Conservation (phyloP, 2,329 filamentous ascomycete species). For the Dothistroma pini region DNA sequence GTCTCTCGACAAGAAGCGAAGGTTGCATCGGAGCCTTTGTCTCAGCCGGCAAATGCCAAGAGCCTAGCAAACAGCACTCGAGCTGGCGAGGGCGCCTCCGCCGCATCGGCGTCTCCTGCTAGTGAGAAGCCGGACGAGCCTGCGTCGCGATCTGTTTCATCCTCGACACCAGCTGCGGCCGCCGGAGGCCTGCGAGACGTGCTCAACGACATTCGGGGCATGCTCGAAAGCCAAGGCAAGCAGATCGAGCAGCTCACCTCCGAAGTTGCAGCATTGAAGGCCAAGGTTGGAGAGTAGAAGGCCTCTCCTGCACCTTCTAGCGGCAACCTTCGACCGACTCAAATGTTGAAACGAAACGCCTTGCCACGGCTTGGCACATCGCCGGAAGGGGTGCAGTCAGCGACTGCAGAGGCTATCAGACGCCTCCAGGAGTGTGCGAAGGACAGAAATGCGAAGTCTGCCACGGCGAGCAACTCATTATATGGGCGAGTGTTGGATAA, state of each 20-base stretch:
- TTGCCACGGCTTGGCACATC: background rate
- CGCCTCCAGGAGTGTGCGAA: background rate
- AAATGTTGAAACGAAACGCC: background rate
- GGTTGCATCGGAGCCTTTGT: constrained; percentile 12
- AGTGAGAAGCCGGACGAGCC: constrained; percentile 31
- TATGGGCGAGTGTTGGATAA: background rate
- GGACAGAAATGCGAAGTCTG: background rate
- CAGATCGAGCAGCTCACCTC: constrained; percentile 74
- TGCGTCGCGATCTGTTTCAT: constrained; percentile 7
- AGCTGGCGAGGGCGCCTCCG: constrained; percentile 18
- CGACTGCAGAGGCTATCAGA: background rate
- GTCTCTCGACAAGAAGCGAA: constrained; percentile 23
- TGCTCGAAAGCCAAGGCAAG: constrained; percentile 73
- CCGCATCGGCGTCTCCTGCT: constrained; percentile 19
- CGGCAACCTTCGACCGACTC: background rate
- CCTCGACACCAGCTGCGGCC: constrained; percentile 33
- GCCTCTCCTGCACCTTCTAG: background rate
- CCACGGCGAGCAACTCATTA: background rate
- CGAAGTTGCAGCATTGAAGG: constrained; percentile 79
- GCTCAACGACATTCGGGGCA: constrained; percentile 70
- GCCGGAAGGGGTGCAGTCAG: background rate
- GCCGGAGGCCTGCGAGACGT: constrained; percentile 59
- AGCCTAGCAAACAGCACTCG: constrained; percentile 12
- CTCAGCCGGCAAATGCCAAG: constrained; percentile 20
- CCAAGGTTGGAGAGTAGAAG: constrained; percentile 41